These are phyloP conservation scores for Platanthera guangdongensis DNA, from an alignment of 106 monocot genomes.

Conservation along the genomic window DNA sequence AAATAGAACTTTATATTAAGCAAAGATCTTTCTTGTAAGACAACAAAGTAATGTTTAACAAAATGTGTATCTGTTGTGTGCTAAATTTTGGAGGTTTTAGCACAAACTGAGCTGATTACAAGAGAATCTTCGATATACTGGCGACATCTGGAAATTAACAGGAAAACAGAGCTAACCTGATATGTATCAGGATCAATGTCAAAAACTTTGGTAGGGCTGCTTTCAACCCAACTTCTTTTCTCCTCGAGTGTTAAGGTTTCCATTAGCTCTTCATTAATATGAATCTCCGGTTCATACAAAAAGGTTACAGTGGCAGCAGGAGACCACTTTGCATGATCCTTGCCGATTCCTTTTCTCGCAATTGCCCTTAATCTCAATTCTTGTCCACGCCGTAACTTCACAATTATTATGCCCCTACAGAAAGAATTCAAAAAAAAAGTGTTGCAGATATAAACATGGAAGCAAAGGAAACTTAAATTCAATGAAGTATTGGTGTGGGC, in stretches of 20 bases:
- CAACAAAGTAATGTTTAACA: not conserved
- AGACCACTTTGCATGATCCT: conserved; percentile 99
- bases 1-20: not conserved
- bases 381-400: conserved; percentile 91
- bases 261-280: conserved; percentile 92
- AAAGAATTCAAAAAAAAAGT: conserved; percentile 2
- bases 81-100: not conserved
- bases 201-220: conserved; percentile 95
- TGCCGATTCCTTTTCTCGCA: conserved; percentile 96
- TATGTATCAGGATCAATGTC: conserved; percentile 64
- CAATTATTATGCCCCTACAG: conserved; percentile 82
- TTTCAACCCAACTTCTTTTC: conserved; percentile 69
- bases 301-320: conserved; percentile 96
- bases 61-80: not conserved
- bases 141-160: not conserved
- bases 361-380: conserved; percentile 90
- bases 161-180: conserved; percentile 43
- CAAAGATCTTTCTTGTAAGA: not conserved
- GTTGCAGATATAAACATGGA: not conserved
- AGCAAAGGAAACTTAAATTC: not conserved
- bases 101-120: not conserved
- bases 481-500: not conserved
- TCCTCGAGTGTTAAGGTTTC: conserved; percentile 70
- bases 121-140: not conserved
- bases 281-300: conserved; percentile 96